Evolutionary conservation across 1,284 basidiomycete species (phyloP), one percentile per base, ranked within the genome.

Genomic region (Marasmius tenuissimus): DNA sequence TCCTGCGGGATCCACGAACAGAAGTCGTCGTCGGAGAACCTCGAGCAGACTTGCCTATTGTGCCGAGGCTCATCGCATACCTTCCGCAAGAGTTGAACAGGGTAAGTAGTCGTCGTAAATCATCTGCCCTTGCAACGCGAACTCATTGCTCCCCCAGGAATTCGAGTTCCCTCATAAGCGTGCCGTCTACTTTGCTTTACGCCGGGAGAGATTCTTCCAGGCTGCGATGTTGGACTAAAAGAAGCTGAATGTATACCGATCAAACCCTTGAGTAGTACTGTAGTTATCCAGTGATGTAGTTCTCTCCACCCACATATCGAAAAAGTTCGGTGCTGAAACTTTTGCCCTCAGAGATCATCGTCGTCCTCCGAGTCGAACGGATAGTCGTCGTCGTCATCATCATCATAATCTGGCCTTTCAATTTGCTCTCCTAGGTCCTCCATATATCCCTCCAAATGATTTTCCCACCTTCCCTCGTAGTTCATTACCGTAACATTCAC

Each of bases 161-260:
- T 62, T 67, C 35, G 66, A 67, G 45, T 53, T 67, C 34, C 66
- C 66, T 12, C 64, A 67, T 40, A 67, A 67, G 14, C 53, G 66
- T 35, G 62, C 60, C 35, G 64, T 63, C 3, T 65, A 61, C 40
- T 63, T 67, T 53, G 57, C 63, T n/a, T 58, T 65, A 27, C 52
- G 64, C 11, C 37, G 66, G 34, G 66, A 67, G 45, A 57, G 66
- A 10, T 67, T 67, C 56, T 67, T 67, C 66, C 64, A 67, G 45
- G 66, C 64, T 18, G 64, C 66, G 14, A 65, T 67, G 57, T 27
- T 65, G 35, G 50, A 66, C 38, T 66, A 33, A 58, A 49, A 27
- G 35, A 11, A 5, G 8, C 9, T 33, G 47, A 35, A 16, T 20
- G 8, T 34, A 9, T 37, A 55, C 33, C 4, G 3, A 39, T 16